phyloP scores from a whole-genome alignment of 1,139 yeast species.

The Kodamaea sp. region DNA sequence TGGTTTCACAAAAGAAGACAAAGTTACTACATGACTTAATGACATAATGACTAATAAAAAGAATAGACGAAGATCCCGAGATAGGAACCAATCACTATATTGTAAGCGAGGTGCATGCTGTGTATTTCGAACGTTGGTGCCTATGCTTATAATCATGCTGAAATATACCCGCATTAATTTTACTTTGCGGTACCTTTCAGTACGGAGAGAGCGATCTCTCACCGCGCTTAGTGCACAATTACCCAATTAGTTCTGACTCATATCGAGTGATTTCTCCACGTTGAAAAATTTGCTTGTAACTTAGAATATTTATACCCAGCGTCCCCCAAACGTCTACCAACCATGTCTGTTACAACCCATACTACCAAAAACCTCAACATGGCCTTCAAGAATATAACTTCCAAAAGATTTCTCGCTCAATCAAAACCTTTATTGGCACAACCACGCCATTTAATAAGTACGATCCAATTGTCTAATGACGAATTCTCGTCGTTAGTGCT shows the following conservation, averaged over 20 bases:
- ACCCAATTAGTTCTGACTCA: constrained; percentile 20
- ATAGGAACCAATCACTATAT: no score
- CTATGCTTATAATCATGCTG: no score
- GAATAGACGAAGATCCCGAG: no score
- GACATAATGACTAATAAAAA: no score
- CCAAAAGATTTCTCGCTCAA: constrained; percentile 10
- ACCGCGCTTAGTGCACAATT: constrained; percentile 25
- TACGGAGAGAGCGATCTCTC: constrained; percentile 19
- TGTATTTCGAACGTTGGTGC: no score
- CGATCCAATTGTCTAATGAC: constrained; percentile 67
- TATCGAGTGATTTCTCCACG: neutral
- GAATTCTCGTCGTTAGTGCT: constrained; percentile 70
- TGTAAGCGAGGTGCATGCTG: no score
- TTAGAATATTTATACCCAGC: no score
- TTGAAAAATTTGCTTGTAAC: constrained; percentile 6
- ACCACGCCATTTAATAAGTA: constrained; percentile 76
- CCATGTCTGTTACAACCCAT: constrained; percentile 1
- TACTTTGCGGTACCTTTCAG: constrained; percentile 7
- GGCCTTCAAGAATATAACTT: constrained; percentile 9
- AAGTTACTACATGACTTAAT: no score
- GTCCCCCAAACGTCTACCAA: neutral
- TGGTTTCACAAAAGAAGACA: constrained; percentile 1
- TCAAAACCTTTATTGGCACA: constrained; percentile 14
- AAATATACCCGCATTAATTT: neutral
- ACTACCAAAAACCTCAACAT: constrained; percentile 3